Percentiles rank a stretch among this genome's conserved stretches.
Evolutionary conservation across 148 eudicot species (phyloP).

Genomic region (Drosera capensis): DNA sequence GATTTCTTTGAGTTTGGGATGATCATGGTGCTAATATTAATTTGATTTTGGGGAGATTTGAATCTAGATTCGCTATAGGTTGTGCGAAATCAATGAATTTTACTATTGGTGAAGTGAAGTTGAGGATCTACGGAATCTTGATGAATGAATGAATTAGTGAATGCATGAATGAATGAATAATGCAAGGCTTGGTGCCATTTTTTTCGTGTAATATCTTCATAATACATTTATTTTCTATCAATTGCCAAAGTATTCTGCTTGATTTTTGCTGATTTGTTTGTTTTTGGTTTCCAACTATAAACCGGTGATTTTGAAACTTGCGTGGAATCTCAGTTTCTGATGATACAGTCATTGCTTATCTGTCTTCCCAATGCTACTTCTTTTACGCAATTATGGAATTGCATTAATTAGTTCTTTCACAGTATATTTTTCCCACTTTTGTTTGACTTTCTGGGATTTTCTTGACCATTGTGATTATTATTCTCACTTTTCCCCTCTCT

Average conservation of each 20-base stretch:
- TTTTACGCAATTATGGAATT: background rate
- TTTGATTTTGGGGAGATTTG: background rate
- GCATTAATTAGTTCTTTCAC: too few species aligned
- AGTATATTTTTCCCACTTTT: background rate
- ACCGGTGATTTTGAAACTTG: too few species aligned
- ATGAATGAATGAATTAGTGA: too few species aligned
- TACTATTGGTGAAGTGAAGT: background rate
- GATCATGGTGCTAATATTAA: background rate
- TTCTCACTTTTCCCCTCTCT: background rate
- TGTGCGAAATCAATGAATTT: background rate
- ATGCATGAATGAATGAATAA: too few species aligned
- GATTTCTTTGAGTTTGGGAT: background rate
- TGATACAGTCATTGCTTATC: too few species aligned
- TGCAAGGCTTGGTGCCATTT: too few species aligned
- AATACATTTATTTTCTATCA: too few species aligned
- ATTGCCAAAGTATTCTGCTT: too few species aligned
- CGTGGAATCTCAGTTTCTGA: too few species aligned
- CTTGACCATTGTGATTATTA: background rate
- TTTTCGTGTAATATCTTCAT: too few species aligned
- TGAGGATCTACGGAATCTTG: background rate
- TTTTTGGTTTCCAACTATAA: too few species aligned
- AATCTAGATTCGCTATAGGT: conserved; percentile 3
- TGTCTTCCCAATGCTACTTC: background rate
- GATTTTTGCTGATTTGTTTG: too few species aligned
- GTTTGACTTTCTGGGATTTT: background rate